A percentile compares a stretch with the other conserved stretches of the same genome.
Evolutionary conservation across 805 yeast genomes (phyloP).

Genomic region (Candida morakotiae): DNA sequence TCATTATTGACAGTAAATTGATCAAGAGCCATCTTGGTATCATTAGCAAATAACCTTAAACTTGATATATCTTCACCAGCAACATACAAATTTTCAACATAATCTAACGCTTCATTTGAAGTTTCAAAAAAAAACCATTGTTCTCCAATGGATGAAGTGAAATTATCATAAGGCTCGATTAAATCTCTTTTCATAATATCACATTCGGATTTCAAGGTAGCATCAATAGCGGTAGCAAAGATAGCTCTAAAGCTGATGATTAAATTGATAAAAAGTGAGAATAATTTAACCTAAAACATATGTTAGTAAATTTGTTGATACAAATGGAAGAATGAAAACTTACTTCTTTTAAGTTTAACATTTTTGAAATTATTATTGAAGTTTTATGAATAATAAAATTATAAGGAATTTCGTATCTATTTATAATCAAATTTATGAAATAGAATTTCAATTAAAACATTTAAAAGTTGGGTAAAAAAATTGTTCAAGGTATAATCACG

Average conservation of each 20-base stretch:
- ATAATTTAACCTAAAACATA: neutral
- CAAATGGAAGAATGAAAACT: neutral
- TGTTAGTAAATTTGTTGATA: neutral
- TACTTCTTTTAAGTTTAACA: neutral
- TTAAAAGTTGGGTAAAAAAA: no score
- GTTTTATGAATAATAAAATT: no score
- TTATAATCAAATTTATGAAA: no score
- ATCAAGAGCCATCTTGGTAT: neutral
- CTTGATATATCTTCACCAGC: neutral
- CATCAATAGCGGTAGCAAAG: neutral
- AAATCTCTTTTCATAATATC: neutral
- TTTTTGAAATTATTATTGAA: neutral
- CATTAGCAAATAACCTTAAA: neutral
- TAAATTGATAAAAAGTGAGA: neutral
- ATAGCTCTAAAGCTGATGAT: neutral
- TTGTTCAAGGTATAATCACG: no score
- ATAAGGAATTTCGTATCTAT: no score
- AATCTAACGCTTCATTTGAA: neutral
- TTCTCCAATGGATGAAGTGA: neutral
- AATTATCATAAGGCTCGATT: neutral
- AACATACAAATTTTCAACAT: neutral
- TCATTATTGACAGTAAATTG: neutral
- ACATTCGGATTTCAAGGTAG: neutral
- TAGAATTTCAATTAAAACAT: no score
- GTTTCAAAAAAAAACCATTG: neutral